These are phyloP conservation scores for Erysiphe pulchra DNA, from an alignment of 2,329 filamentous ascomycete species.

Conservation along the genomic window DNA sequence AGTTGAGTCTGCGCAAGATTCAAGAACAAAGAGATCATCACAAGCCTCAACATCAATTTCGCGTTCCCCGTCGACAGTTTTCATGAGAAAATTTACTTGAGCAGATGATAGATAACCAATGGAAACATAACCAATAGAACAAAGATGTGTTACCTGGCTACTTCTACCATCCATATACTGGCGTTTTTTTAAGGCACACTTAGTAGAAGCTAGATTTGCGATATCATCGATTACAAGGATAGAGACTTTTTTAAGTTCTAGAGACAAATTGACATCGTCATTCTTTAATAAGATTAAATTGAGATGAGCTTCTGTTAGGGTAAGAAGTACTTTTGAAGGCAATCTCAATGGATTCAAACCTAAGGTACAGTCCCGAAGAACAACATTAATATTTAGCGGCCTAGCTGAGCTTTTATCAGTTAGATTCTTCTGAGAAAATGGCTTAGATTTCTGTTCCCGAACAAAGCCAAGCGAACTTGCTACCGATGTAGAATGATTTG, in stretches of 20 bases:
- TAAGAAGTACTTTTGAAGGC: constrained; percentile 50
- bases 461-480: constrained; percentile 30
- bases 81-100: constrained; percentile 35
- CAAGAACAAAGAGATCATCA: constrained; percentile 69
- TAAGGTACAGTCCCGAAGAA: constrained; percentile 55
- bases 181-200: constrained; percentile 3
- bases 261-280: constrained; percentile 28
- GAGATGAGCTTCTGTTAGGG: constrained; percentile 54
- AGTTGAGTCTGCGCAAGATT: constrained; percentile 91
- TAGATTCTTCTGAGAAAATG: background rate
- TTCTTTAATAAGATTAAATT: constrained; percentile 40
- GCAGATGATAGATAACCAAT: constrained; percentile 74
- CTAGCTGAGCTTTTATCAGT: constrained; percentile 16
- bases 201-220: constrained; percentile 16
- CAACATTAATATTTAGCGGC: constrained; percentile 43
- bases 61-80: constrained; percentile 30
- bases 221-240: constrained; percentile 63
- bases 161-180: constrained; percentile 14
- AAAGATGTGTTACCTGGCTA: constrained; percentile 27
- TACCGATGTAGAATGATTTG: constrained; percentile 54
- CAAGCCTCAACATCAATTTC: constrained; percentile 56
- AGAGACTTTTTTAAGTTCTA: constrained; percentile 57
- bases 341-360: constrained; percentile 61
- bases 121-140: constrained; percentile 52
- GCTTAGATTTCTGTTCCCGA: constrained; percentile 2